phyloP scores from a whole-genome alignment of 2,329 filamentous ascomycete species.

The Pestalotiopsis sp. region DNA sequence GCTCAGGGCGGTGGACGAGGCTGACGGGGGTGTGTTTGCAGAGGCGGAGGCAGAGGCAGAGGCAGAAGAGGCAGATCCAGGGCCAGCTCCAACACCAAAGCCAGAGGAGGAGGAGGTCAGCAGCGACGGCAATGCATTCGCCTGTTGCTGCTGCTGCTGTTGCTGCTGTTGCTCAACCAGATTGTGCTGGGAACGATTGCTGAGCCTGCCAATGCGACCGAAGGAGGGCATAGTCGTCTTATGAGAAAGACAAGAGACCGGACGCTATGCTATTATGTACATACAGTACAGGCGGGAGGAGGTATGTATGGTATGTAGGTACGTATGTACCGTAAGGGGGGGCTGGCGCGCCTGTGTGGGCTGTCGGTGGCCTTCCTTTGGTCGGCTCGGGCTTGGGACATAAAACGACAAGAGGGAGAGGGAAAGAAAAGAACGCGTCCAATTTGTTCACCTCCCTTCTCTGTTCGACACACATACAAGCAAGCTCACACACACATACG shows the following conservation, averaged over 20 bases:
- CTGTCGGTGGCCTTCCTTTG: background rate
- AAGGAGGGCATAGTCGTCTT: conserved; percentile 18
- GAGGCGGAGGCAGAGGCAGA: conserved; percentile 20
- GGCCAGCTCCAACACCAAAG: conserved; percentile 13
- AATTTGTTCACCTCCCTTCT: background rate
- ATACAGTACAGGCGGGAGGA: background rate
- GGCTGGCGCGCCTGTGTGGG: background rate
- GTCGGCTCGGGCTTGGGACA: background rate
- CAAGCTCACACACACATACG: background rate
- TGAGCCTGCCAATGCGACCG: conserved; percentile 25
- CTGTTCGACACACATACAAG: background rate
- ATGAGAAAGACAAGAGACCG: background rate
- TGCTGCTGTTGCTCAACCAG: conserved; percentile 46
- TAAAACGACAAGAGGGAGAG: background rate
- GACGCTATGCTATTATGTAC: background rate
- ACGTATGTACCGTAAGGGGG: background rate
- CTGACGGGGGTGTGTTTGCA: conserved; percentile 41
- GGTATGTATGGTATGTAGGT: background rate
- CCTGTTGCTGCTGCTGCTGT: conserved; percentile 35
- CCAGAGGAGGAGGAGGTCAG: conserved; percentile 14
- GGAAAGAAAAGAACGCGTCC: conserved; percentile 1
- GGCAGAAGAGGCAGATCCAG: conserved; percentile 16
- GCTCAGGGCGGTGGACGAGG: conserved; percentile 48
- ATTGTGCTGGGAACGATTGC: conserved; percentile 59
- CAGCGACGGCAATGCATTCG: conserved; percentile 32